phyloP scores from a whole-genome alignment of 129 eudicot genomes.

The Centella asiatica region DNA sequence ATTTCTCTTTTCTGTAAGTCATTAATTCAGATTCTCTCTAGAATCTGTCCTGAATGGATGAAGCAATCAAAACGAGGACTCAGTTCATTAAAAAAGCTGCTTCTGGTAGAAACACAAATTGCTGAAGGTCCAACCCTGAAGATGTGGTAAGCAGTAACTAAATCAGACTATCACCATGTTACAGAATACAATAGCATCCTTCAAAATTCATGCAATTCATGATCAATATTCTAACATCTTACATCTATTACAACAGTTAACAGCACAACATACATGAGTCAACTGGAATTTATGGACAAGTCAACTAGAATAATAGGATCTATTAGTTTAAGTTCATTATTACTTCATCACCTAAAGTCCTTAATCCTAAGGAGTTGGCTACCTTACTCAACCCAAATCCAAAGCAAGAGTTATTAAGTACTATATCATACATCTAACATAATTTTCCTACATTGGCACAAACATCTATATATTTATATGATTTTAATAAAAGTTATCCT shows the following conservation, averaged over 20 bases:
- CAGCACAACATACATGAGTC: not conserved
- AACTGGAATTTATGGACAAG: not conserved
- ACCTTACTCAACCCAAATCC: no score
- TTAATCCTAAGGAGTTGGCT: no score
- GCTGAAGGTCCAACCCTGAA: slow-evolving; percentile 16
- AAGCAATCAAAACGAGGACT: slow-evolving; percentile 2
- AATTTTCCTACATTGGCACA: no score
- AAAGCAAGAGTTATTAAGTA: no score
- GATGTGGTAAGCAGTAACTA: not conserved
- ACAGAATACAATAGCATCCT: slow-evolving; percentile 2
- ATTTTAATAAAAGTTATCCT: no score
- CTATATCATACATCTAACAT: no score
- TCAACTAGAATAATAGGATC: no score
- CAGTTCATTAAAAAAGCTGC: slow-evolving; percentile 10
- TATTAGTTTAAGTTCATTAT: no score
- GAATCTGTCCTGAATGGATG: slow-evolving; percentile 8
- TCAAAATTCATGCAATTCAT: not conserved
- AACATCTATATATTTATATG: no score
- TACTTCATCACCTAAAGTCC: no score
- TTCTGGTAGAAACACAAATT: slow-evolving; percentile 15
- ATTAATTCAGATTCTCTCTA: slow-evolving; percentile 20
- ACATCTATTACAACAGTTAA: no score
- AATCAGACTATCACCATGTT: slow-evolving; percentile 8
- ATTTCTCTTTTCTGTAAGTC: slow-evolving; percentile 49
- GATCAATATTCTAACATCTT: no score